Conservation (phyloP, 805 yeast genomes). For the Teunomyces lycoperdinae region DNA sequence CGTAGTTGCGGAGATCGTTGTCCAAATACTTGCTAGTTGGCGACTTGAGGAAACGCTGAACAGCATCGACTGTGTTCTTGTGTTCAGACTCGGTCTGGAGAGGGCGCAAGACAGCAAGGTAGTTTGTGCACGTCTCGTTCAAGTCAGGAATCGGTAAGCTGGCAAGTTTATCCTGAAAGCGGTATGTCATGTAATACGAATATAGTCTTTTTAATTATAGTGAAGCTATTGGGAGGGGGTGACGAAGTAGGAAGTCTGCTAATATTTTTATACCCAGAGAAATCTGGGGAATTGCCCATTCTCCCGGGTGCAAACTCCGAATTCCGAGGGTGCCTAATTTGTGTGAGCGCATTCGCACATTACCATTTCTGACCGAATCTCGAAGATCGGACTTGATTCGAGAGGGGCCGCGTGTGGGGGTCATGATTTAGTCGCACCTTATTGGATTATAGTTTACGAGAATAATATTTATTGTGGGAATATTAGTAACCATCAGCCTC, state of each 20-base stretch:
- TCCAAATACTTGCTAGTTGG: slow-evolving; percentile 58
- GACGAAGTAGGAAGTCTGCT: neutral
- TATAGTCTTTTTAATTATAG: neutral
- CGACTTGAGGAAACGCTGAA: slow-evolving; percentile 51
- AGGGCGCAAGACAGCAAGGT: slow-evolving; percentile 68
- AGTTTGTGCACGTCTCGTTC: slow-evolving; percentile 61
- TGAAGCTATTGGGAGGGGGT: neutral
- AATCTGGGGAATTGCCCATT: slow-evolving; percentile 5
- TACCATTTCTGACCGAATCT: neutral
- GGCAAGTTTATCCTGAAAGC: slow-evolving; percentile 54
- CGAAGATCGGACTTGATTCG: neutral
- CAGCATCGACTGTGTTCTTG: slow-evolving; percentile 55
- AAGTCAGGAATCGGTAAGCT: slow-evolving; percentile 82
- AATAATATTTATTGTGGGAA: too few species aligned
- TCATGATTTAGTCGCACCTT: neutral
- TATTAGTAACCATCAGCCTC: slow-evolving; percentile 56
- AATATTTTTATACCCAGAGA: neutral
- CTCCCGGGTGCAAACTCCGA: slow-evolving; percentile 4
- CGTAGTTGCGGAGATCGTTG: slow-evolving; percentile 57
- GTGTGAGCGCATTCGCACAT: neutral
- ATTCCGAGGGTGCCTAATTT: neutral
- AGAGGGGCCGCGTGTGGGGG: slow-evolving; percentile 3
- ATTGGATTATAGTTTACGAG: neutral
- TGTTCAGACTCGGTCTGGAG: slow-evolving; percentile 78
- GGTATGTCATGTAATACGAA: slow-evolving; percentile 40